A percentile compares a stretch with the other conserved stretches of the same genome.
Evolutionary conservation across 1,284 basidiomycete genomes (phyloP).

Genomic region (Puccinia coronata): DNA sequence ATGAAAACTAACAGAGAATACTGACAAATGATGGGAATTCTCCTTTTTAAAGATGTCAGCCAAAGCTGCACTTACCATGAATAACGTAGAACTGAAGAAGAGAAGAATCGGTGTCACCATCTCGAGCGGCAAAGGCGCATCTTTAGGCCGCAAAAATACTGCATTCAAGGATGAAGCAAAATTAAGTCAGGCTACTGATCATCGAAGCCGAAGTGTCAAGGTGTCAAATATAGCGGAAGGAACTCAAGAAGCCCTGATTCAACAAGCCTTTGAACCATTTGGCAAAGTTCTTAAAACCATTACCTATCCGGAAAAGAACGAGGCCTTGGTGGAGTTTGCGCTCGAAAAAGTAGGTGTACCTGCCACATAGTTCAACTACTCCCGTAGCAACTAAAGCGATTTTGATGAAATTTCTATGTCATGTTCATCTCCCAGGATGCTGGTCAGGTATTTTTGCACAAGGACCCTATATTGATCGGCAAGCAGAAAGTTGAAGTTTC

Average conservation of each 20-base stretch:
- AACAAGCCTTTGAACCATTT: constrained; percentile 80
- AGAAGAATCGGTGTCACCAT: constrained; percentile 80
- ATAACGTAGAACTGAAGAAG: constrained; percentile 81
- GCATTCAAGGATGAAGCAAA: constrained; percentile 36
- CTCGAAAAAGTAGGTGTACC: constrained; percentile 33
- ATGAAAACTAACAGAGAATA: background rate
- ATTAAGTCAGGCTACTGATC: constrained; percentile 62
- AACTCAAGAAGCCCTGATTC: constrained; percentile 80
- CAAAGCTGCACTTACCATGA: constrained; percentile 70
- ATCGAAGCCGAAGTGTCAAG: constrained; percentile 66
- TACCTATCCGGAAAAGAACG: constrained; percentile 47
- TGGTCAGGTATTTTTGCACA: constrained; percentile 41
- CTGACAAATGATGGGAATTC: constrained; percentile 23
- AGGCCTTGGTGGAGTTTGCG: constrained; percentile 44
- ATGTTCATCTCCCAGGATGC: constrained; percentile 12
- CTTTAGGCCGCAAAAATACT: constrained; percentile 52
- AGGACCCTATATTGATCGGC: constrained; percentile 32
- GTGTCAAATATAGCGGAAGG: constrained; percentile 72
- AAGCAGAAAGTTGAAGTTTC: constrained; percentile 29
- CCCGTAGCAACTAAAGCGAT: background rate
- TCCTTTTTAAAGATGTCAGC: constrained; percentile 67
- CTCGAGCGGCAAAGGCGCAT: constrained; percentile 70
- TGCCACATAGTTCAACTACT: background rate
- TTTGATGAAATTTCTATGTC: background rate
- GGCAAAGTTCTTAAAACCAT: constrained; percentile 62